Evolutionary conservation across 1,284 basidiomycete species (phyloP).

Genomic region (Cryptococcus floricola): DNA sequence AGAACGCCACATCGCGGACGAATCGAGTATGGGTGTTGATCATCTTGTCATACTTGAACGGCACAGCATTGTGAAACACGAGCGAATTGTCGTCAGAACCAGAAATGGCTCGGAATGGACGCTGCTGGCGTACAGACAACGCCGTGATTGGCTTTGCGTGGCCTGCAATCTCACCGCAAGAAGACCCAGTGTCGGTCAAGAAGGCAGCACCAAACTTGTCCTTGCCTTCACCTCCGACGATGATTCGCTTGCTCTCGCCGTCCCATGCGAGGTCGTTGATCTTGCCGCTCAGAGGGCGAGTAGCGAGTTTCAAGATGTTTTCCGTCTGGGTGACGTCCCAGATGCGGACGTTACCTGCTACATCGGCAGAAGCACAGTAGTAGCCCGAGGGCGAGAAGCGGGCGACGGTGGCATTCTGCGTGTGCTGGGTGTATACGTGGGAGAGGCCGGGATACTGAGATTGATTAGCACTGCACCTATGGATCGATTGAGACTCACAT

Average conservation of each 20-base stretch:
- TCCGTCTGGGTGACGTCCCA: constrained; percentile 93
- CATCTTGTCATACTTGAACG: constrained; percentile 88
- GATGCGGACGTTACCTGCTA: constrained; percentile 72
- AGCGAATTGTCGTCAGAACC: constrained; percentile 79
- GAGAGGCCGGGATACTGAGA: constrained; percentile 33
- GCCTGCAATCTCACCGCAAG: constrained; percentile 88
- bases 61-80: constrained; percentile 71
- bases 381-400: constrained; percentile 90
- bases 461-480: not conserved
- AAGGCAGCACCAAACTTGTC: constrained; percentile 89
- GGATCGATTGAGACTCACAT: constrained; percentile 44
- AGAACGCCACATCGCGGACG: constrained; percentile 85
- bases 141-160: constrained; percentile 91
- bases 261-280: constrained; percentile 97
- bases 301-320: constrained; percentile 77
- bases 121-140: constrained; percentile 80
- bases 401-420: constrained; percentile 80
- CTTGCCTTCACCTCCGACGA: constrained; percentile 91
- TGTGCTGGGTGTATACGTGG: constrained; percentile 59
- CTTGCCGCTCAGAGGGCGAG: constrained; percentile 73
- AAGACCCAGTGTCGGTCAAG: constrained; percentile 80
- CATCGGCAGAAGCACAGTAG: constrained; percentile 89
- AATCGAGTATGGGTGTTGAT: constrained; percentile 89
- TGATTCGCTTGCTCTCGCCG: constrained; percentile 90
- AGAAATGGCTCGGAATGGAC: constrained; percentile 88